phyloP scores from a whole-genome alignment of 208 protist species.

The Leishmania major region DNA sequence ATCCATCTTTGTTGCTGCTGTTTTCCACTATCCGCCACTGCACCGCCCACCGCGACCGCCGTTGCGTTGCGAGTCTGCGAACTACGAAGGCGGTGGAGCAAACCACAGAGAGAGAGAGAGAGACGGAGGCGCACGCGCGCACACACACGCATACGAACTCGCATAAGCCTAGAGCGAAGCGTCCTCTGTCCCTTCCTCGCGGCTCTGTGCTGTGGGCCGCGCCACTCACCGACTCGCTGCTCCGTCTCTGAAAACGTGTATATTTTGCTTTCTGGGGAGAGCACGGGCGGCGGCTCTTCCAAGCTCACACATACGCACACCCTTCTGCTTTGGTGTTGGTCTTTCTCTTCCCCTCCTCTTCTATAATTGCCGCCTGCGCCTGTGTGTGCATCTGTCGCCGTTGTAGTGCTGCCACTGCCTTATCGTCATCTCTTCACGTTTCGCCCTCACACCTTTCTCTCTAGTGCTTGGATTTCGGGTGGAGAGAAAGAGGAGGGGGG shows the following conservation, averaged over 20 bases:
- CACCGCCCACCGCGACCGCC: background rate
- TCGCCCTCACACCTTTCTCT: no score
- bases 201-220: background rate
- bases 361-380: background rate
- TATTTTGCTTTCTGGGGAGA: background rate
- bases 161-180: background rate
- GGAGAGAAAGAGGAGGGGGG: no score
- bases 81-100: background rate
- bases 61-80: background rate
- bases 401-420: background rate
- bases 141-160: background rate
- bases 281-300: background rate
- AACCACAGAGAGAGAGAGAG: background rate
- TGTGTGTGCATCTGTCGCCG: background rate
- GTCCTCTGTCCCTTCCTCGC: background rate
- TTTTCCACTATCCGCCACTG: background rate
- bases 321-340: background rate
- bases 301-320: background rate
- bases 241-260: background rate
- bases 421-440: background rate
- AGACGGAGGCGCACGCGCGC: background rate
- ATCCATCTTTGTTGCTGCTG: slow-evolving; percentile 4
- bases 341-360: background rate
- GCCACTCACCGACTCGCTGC: background rate
- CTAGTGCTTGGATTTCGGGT: no score